These are phyloP conservation scores for Russula earlei DNA, from an alignment of 768 basidiomycete genomes.

Conservation along the genomic window DNA sequence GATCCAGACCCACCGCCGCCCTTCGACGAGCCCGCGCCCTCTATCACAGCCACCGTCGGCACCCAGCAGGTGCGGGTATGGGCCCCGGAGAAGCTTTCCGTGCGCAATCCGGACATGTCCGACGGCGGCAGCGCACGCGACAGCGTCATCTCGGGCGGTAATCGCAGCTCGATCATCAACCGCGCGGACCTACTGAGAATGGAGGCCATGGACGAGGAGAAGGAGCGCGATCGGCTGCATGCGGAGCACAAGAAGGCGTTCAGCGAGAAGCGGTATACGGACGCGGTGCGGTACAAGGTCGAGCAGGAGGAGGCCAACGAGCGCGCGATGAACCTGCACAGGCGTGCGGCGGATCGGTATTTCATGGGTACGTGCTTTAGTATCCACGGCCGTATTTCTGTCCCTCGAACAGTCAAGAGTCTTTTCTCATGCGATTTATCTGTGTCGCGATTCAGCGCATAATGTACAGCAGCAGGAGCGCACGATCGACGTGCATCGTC, in stretches of 20 bases:
- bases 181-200: conserved; percentile 26
- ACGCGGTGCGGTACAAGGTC: conserved; percentile 25
- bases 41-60: conserved; percentile 1
- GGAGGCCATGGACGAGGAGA: conserved; percentile 24
- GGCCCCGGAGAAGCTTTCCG: conserved; percentile 9
- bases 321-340: conserved; percentile 25
- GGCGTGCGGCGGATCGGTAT: conserved; percentile 28
- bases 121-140: conserved; percentile 14
- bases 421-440: background rate
- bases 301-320: conserved; percentile 26
- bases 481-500: conserved; percentile 30
- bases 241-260: conserved; percentile 22
- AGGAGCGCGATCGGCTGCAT: conserved; percentile 21
- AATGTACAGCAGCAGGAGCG: conserved; percentile 25
- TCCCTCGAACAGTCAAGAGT: too few species aligned
- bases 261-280: conserved; percentile 20
- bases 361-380: conserved; percentile 25
- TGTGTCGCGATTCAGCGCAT: conserved; percentile 23
- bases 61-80: background rate
- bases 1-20: conserved; percentile 15
- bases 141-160: conserved; percentile 26
- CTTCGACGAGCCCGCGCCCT: background rate
- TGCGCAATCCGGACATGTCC: conserved; percentile 7
- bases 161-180: conserved; percentile 21
- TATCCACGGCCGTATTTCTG: background rate